A percentile compares a stretch with the other conserved stretches of the same genome.
Evolutionary conservation across 192 early-diverging fungal genomes (phyloP).

Genomic region (Umbelopsis sp.): DNA sequence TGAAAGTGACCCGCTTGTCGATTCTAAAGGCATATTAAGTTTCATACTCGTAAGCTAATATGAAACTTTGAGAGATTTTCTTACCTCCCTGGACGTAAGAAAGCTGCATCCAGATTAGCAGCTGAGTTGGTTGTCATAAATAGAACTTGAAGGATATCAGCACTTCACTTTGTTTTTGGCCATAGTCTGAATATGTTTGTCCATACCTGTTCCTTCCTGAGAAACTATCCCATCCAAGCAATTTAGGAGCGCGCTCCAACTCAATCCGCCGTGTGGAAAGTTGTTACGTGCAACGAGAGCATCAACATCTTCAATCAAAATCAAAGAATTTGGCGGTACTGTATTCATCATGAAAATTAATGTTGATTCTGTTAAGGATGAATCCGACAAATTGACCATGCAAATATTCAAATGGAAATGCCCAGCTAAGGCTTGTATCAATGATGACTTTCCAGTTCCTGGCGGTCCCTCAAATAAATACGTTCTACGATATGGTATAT

Average conservation of each 20-base stretch:
- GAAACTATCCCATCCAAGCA: slow-evolving; percentile 1
- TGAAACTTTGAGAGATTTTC: neutral
- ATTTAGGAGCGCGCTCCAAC: neutral
- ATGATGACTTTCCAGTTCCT: slow-evolving; percentile 17
- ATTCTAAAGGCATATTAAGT: neutral
- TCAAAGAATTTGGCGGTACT: neutral
- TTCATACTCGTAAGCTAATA: neutral
- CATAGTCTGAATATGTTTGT: too few species aligned
- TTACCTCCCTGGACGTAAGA: slow-evolving; percentile 12
- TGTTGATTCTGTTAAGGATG: neutral
- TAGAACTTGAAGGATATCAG: neutral
- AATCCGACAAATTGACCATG: slow-evolving; percentile 2
- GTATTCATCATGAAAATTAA: slow-evolving; percentile 7
- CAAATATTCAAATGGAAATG: slow-evolving; percentile 5
- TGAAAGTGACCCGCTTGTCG: slow-evolving; percentile 1
- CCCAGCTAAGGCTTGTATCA: neutral
- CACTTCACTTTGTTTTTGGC: too few species aligned
- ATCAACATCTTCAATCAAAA: slow-evolving; percentile 15
- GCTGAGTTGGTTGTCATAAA: slow-evolving; percentile 10
- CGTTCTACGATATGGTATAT: slow-evolving; percentile 1
- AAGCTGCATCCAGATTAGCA: slow-evolving; percentile 1
- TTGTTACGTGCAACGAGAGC: neutral
- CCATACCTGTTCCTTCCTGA: slow-evolving; percentile 15
- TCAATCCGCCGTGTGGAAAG: neutral
- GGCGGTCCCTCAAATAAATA: slow-evolving; percentile 9